Conservation (phyloP, 176 grass and related monocot species). For the Lolium rigidum region DNA sequence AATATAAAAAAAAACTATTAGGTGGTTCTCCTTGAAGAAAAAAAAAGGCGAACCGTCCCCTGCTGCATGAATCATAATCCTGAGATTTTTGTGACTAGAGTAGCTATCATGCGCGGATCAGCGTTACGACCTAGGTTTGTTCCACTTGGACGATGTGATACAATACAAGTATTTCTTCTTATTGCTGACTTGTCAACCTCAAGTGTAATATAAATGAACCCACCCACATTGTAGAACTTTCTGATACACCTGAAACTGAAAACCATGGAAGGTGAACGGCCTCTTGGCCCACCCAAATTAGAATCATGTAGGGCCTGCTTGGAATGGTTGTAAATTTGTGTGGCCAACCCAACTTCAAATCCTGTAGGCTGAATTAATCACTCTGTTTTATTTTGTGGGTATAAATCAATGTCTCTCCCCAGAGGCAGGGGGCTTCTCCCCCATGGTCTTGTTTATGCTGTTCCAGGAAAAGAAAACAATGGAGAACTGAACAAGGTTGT, state of each 20-base stretch:
- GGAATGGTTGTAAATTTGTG: too few species aligned
- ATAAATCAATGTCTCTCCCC: background rate
- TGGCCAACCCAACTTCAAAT: background rate
- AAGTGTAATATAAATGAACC: background rate
- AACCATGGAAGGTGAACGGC: background rate
- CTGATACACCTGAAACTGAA: background rate
- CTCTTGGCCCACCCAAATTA: background rate
- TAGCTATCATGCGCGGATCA: background rate
- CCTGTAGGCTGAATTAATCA: background rate
- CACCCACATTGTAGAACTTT: background rate
- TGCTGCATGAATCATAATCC: background rate
- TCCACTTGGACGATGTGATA: background rate
- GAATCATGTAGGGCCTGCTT: background rate
- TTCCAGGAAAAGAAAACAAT: background rate
- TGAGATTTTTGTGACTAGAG: background rate
- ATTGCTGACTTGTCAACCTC: background rate
- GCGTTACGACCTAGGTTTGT: background rate
- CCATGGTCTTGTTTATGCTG: background rate
- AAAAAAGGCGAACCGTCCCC: background rate
- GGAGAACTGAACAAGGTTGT: slow-evolving; percentile 1
- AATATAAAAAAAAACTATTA: background rate
- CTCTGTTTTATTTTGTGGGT: background rate
- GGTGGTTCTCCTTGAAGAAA: background rate
- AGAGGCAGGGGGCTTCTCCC: background rate
- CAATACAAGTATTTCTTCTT: background rate